These are phyloP conservation scores for Elsinoe fawcettii DNA, from an alignment of 2,329 filamentous ascomycete genomes.

Conservation along the genomic window DNA sequence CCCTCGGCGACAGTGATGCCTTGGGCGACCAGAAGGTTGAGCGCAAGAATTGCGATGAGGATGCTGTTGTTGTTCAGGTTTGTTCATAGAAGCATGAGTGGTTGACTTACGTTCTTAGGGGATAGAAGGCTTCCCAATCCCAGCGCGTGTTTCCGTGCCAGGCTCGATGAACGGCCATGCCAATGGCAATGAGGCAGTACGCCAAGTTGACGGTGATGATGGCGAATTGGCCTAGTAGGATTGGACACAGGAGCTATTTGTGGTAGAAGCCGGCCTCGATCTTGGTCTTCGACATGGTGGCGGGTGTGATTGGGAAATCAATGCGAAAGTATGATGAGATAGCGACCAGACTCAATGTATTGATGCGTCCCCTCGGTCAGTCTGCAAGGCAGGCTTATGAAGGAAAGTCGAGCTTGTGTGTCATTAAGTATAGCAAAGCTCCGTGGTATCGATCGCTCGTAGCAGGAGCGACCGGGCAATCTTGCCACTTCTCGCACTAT, in stretches of 20 bases:
- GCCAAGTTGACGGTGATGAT: not conserved
- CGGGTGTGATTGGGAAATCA: not conserved
- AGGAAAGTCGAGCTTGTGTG: not conserved
- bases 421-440: too few relatives aligned
- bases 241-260: slow-evolving; percentile 7
- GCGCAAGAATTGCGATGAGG: not conserved
- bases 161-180: not conserved
- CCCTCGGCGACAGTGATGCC: not conserved
- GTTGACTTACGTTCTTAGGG: slow-evolving; percentile 11
- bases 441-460: too few relatives aligned
- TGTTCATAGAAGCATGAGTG: not conserved
- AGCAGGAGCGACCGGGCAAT: too few relatives aligned
- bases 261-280: slow-evolving; percentile 7
- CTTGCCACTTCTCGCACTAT: too few relatives aligned
- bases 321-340: slow-evolving; percentile 1
- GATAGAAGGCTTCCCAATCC: slow-evolving; percentile 15
- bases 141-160: not conserved
- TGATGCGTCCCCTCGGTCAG: not conserved
- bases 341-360: not conserved
- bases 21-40: not conserved
- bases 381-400: not conserved
- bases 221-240: not conserved
- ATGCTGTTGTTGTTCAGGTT: not conserved
- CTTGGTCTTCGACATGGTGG: not conserved
- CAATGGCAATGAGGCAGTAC: slow-evolving; percentile 1